phyloP scores from a whole-genome alignment of 2,329 filamentous ascomycete species.

The Penicillium paneum region DNA sequence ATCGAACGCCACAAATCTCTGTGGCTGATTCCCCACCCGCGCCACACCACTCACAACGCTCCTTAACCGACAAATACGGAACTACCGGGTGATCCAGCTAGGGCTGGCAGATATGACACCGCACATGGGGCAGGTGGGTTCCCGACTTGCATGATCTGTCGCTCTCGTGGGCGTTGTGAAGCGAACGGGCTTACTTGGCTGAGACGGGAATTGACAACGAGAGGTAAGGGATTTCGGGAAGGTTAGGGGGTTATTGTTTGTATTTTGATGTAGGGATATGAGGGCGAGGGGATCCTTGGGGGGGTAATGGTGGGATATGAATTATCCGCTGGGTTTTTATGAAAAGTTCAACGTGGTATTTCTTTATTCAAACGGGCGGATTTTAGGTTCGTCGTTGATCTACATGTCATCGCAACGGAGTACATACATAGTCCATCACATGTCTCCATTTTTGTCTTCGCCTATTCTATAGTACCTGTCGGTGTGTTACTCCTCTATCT shows the following conservation, averaged over 20 bases:
- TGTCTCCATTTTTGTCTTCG: not conserved
- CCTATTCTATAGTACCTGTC: too few relatives aligned
- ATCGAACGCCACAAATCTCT: conserved; percentile 4
- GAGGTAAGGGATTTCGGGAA: not conserved
- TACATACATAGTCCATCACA: too few relatives aligned
- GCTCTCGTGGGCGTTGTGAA: conserved; percentile 3
- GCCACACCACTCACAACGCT: conserved; percentile 7
- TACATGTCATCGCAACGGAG: not conserved
- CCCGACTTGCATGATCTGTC: not conserved
- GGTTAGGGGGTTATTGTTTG: not conserved
- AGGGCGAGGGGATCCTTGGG: not conserved
- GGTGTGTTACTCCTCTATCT: not conserved
- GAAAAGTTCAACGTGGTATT: not conserved
- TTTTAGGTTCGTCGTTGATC: not conserved
- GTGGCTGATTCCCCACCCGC: conserved; percentile 1
- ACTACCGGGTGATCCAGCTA: not conserved
- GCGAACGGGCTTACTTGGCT: conserved; percentile 7
- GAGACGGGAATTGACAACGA: not conserved
- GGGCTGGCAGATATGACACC: not conserved
- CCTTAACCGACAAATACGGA: not conserved
- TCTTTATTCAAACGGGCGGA: not conserved
- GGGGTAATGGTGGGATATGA: not conserved
- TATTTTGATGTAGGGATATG: not conserved
- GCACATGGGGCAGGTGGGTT: not conserved
- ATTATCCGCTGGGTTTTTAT: too few relatives aligned